Evolutionary conservation across 2,329 filamentous ascomycete genomes (phyloP).

Genomic region (Aureobasidium melanogenum): DNA sequence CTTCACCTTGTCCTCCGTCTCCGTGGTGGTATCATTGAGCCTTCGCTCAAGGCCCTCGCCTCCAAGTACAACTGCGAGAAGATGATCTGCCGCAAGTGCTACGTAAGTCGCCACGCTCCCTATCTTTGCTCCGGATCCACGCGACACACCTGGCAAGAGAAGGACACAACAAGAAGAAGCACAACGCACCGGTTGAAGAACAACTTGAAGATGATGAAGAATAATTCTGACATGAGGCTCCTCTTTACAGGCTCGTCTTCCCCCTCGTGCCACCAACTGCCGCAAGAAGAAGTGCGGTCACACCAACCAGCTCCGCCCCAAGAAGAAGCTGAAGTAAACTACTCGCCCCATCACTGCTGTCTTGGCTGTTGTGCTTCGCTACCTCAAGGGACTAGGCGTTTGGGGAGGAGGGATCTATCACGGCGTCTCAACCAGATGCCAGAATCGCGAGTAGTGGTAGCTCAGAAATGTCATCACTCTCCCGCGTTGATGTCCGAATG

Average conservation of each 20-base stretch:
- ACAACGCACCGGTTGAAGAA: conserved; percentile 23
- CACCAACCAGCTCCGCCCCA: conserved; percentile 99
- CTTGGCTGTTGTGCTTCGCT: conserved; percentile 21
- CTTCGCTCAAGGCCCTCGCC: conserved; percentile 94
- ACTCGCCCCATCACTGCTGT: conserved; percentile 28
- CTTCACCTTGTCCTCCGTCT: conserved; percentile 98
- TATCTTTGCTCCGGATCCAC: neutral
- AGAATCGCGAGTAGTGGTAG: conserved; percentile 12
- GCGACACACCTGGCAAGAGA: neutral
- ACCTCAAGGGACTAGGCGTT: conserved; percentile 20
- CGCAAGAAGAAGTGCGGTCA: conserved; percentile 99
- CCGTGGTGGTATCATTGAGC: conserved; percentile 98
- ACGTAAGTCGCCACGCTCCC: conserved; percentile 54
- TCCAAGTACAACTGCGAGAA: conserved; percentile 99
- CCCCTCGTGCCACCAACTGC: conserved; percentile 99
- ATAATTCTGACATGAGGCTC: conserved; percentile 21
- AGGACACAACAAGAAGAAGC: neutral
- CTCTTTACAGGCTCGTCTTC: conserved; percentile 59
- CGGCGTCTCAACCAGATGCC: conserved; percentile 11
- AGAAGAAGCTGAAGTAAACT: conserved; percentile 99
- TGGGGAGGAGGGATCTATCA: conserved; percentile 15
- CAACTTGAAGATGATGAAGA: conserved; percentile 19
- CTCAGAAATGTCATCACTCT: conserved; percentile 14
- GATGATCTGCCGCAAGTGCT: conserved; percentile 99
- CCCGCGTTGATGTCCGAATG: conserved; percentile 11